These are phyloP conservation scores for Trifolium subterraneum DNA, from an alignment of 306 rosid genomes.

Conservation along the genomic window DNA sequence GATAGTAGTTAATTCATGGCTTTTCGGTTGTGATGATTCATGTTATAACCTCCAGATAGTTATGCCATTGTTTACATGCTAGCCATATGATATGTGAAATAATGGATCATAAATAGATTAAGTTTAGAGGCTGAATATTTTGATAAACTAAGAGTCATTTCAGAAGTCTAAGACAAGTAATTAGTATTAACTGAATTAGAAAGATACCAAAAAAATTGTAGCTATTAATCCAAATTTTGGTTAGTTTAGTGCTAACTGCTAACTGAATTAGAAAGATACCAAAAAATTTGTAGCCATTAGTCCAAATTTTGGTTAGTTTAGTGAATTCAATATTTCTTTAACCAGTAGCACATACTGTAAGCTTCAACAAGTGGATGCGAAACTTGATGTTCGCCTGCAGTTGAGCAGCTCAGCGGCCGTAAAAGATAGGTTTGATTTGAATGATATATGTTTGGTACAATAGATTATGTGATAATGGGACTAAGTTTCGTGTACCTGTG, in stretches of 20 bases:
- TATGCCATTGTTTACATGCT: not conserved
- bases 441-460: too few relatives aligned
- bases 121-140: too few relatives aligned
- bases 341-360: conserved; percentile 58
- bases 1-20: too few relatives aligned
- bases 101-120: too few relatives aligned
- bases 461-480: too few relatives aligned
- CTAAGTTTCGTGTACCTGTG: not conserved
- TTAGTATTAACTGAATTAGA: too few relatives aligned
- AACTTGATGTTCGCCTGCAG: conserved; percentile 59
- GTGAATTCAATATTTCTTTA: conserved; percentile 17
- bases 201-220: too few relatives aligned
- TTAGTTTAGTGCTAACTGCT: too few relatives aligned
- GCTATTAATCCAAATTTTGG: too few relatives aligned
- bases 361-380: conserved; percentile 56
- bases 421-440: conserved; percentile 74
- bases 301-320: conserved; percentile 20
- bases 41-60: not conserved
- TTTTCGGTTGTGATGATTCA: too few relatives aligned
- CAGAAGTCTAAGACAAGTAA: too few relatives aligned
- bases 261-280: not conserved
- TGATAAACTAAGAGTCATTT: too few relatives aligned
- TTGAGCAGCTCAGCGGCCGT: conserved; percentile 60
- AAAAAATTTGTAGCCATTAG: not conserved
- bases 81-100: not conserved